These are phyloP conservation scores for Penicillium coffeae DNA, from an alignment of 495 filamentous ascomycete species.

Conservation along the genomic window DNA sequence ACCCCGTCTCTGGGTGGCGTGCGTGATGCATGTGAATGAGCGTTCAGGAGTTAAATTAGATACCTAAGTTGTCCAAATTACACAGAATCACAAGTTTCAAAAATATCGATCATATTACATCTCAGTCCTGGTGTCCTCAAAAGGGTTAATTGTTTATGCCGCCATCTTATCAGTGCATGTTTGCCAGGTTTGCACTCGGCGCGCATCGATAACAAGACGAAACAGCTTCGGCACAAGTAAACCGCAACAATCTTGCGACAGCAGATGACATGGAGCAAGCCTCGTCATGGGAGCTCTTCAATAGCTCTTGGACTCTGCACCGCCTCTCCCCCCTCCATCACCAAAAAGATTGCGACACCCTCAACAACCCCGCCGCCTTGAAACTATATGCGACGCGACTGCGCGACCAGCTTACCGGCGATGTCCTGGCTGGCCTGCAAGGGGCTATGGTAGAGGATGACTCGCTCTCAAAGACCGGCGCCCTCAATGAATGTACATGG, in stretches of 20 bases:
- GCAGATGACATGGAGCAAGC: conserved; percentile 22
- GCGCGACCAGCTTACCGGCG: conserved; percentile 50
- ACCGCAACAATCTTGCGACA: neutral
- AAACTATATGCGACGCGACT: conserved; percentile 47
- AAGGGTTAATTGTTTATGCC: neutral
- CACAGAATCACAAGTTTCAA: no score
- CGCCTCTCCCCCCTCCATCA: conserved; percentile 54
- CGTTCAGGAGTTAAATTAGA: conserved; percentile 12
- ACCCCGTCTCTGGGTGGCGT: conserved; percentile 29
- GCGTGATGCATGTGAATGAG: conserved; percentile 22
- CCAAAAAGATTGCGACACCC: conserved; percentile 35
- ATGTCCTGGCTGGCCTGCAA: conserved; percentile 43
- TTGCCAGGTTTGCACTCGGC: conserved; percentile 21
- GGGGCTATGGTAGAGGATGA: conserved; percentile 33
- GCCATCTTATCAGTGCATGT: neutral
- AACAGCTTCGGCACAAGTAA: neutral
- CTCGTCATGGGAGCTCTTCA: conserved; percentile 40
- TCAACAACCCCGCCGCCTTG: conserved; percentile 34
- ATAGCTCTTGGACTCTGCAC: conserved; percentile 54
- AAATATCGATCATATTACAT: no score
- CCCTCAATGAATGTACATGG: conserved; percentile 47
- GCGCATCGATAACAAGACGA: conserved; percentile 14
- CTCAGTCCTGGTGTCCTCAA: neutral
- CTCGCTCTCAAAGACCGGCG: conserved; percentile 41
- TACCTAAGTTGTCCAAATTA: conserved; percentile 1